A percentile compares a stretch with the other conserved stretches of the same genome.
These are phyloP conservation scores for Cercospora citrullina DNA, from an alignment of 2,329 filamentous ascomycete species.

Conservation along the genomic window DNA sequence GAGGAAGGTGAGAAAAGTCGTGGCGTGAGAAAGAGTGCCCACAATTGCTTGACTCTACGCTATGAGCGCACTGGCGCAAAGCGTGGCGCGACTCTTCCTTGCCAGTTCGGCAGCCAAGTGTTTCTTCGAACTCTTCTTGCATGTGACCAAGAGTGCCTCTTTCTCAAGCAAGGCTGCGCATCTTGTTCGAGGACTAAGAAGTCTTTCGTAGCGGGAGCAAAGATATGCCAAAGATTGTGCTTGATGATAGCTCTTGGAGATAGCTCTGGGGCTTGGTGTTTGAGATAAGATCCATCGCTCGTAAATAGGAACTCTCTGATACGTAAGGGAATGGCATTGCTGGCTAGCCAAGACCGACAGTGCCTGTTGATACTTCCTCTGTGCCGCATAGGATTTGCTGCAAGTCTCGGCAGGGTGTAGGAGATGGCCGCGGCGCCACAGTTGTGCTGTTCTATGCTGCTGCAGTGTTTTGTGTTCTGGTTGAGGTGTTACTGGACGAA, in stretches of 20 bases:
- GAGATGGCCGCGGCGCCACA: neutral
- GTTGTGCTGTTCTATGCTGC: neutral
- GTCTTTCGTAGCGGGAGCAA: neutral
- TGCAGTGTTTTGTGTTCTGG: neutral
- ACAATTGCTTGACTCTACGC: conserved; percentile 9
- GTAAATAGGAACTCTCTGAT: neutral
- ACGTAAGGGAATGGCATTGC: neutral
- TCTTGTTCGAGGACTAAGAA: neutral
- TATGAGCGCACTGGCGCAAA: neutral
- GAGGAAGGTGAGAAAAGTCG: neutral
- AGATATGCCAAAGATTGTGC: neutral
- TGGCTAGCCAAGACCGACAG: neutral
- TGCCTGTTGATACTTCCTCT: neutral
- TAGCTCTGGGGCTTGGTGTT: neutral
- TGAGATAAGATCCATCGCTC: neutral
- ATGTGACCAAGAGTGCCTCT: neutral
- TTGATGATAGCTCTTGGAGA: neutral
- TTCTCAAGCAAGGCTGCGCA: conserved; percentile 11
- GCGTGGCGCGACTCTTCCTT: neutral
- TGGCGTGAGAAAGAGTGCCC: neutral
- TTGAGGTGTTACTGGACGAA: neutral
- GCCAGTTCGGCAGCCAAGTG: conserved; percentile 1
- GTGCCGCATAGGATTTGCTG: conserved; percentile 1
- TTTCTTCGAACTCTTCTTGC: conserved; percentile 12
- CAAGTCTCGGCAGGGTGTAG: neutral